Evolutionary conservation across 192 early-diverging fungal genomes (phyloP), one percentile per base, ranked within the genome.

Genomic region (Linnemannia schmuckeri): DNA sequence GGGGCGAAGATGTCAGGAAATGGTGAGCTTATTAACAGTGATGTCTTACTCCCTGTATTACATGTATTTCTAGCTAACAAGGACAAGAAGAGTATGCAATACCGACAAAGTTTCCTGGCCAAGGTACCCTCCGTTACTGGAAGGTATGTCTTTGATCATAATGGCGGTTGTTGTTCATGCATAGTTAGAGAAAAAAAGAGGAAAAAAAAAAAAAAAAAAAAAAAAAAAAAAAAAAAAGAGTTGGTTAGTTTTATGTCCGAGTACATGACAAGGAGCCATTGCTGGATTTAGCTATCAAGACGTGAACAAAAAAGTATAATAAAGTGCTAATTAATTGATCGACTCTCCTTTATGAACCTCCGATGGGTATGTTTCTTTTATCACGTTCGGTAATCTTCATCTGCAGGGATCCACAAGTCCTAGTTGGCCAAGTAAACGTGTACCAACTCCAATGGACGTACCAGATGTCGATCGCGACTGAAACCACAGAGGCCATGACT

Each of bases 361-460:
- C 27, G 61, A 12, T 66, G 12, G 61, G 30, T 12, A 30, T 66
- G n/a, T 2, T 33, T 30, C 6, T 22, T n/a, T 9, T 35, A 52
- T n/a, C 3, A 37, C 35, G 40, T 22, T 24, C 18, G 33, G 3
- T 17, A 18, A 13, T 24, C 1, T 24, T 63, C 3, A 13, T 69
- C 6, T 71, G 63, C 66, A 55, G 72, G n/a, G 74, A 80, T 37
- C 33, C 74, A 24, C 57, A 77, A 57, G 79, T 86, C 22, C n/a
- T 86, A 61, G 78, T 81, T 66, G 79, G 75, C 5, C 75, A 81
- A 70, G 85, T 87, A 22, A 72, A 47, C 1, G 85, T 81, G 41
- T 55, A 77, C 61, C 54, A 37, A 15, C 15, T 40, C 20, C 2
- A 15, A 6, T 87, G 85, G 85, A 74, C 57, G 20, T 87, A 87